phyloP scores from a whole-genome alignment of 2,329 filamentous ascomycete species.

The Pestalotiopsis sp. region DNA sequence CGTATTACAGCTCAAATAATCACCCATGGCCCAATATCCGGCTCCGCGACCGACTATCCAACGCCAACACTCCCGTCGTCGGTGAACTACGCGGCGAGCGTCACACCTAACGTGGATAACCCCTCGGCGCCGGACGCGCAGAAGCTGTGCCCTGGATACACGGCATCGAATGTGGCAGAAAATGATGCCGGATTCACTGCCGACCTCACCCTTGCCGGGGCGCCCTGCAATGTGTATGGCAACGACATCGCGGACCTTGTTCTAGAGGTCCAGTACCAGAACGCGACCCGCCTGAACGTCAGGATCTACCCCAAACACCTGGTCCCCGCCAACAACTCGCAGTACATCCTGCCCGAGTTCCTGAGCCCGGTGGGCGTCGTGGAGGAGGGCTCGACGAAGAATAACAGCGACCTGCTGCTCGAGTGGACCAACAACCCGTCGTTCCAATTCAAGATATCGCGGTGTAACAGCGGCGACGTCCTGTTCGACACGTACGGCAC shows the following conservation, averaged over 20 bases:
- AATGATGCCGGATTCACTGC: slow-evolving; percentile 64
- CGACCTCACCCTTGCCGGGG: slow-evolving; percentile 69
- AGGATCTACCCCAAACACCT: slow-evolving; percentile 71
- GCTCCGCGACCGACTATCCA: background rate
- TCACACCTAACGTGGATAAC: slow-evolving; percentile 67
- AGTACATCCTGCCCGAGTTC: slow-evolving; percentile 68
- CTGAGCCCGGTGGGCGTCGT: slow-evolving; percentile 60
- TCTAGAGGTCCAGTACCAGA: slow-evolving; percentile 70
- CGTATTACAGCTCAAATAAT: background rate
- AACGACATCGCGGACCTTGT: slow-evolving; percentile 70
- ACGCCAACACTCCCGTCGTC: background rate
- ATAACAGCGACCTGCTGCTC: slow-evolving; percentile 59
- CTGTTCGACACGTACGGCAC: slow-evolving; percentile 70
- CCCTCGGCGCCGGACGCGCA: slow-evolving; percentile 66
- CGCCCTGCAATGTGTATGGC: slow-evolving; percentile 77
- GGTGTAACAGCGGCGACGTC: slow-evolving; percentile 62
- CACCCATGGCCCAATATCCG: background rate
- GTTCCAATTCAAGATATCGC: slow-evolving; percentile 69
- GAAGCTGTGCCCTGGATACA: slow-evolving; percentile 69
- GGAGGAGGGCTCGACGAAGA: slow-evolving; percentile 40
- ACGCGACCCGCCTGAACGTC: slow-evolving; percentile 66
- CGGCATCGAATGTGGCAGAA: slow-evolving; percentile 59
- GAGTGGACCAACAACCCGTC: slow-evolving; percentile 57
- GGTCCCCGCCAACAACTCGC: slow-evolving; percentile 62
- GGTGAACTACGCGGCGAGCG: slow-evolving; percentile 7